phyloP scores from a whole-genome alignment of 179 eudicot genomes.

The Gypsophila paniculata region DNA sequence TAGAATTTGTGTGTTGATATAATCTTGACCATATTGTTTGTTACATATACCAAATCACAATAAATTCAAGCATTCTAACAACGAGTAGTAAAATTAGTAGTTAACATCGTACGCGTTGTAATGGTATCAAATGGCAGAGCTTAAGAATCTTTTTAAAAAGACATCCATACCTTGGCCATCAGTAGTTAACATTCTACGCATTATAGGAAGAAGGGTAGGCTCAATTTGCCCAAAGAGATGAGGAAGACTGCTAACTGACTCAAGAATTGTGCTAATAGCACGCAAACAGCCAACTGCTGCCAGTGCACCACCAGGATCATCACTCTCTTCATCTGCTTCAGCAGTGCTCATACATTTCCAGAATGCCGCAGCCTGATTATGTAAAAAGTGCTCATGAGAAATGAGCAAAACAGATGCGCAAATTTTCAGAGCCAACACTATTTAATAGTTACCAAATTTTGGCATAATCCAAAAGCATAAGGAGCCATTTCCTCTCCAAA shows the following conservation, averaged over 20 bases:
- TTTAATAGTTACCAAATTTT: slow-evolving; percentile 61
- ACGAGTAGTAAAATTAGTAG: too few species aligned
- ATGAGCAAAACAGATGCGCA: not conserved
- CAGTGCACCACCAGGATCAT: slow-evolving; percentile 98
- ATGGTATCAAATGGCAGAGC: not conserved
- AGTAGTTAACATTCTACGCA: slow-evolving; percentile 94
- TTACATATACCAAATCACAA: too few species aligned
- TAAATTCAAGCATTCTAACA: too few species aligned
- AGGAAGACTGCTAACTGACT: slow-evolving; percentile 92
- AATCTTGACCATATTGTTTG: too few species aligned
- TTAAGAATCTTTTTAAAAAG: not conserved
- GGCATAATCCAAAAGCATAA: slow-evolving; percentile 97
- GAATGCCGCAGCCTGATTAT: slow-evolving; percentile 80
- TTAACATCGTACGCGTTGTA: not conserved
- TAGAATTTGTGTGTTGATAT: too few species aligned
- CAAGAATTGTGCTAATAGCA: slow-evolving; percentile 97
- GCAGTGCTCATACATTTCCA: slow-evolving; percentile 93
- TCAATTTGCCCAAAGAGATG: slow-evolving; percentile 77
- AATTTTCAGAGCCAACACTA: slow-evolving; percentile 9
- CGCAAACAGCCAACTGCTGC: slow-evolving; percentile 99
- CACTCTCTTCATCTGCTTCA: slow-evolving; percentile 92
- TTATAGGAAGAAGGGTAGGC: slow-evolving; percentile 90
- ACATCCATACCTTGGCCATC: slow-evolving; percentile 85
- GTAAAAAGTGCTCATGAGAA: slow-evolving; percentile 12
- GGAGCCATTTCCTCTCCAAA: slow-evolving; percentile 99